phyloP scores from a whole-genome alignment of 1,284 basidiomycete species.

The Tetrapyrgos nigripes region DNA sequence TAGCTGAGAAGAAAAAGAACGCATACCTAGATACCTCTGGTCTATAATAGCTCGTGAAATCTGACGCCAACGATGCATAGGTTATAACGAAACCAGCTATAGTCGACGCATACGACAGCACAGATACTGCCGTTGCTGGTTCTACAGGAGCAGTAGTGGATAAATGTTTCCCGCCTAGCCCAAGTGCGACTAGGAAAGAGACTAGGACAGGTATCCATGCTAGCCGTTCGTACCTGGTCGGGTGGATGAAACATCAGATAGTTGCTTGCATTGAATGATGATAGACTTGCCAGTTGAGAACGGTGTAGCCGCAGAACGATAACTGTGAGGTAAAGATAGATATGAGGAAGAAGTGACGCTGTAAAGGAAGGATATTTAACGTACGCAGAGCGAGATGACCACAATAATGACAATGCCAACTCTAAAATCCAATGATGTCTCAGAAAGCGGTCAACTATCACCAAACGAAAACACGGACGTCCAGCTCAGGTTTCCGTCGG shows the following conservation, averaged over 20 bases:
- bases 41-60: slow-evolving; percentile 74
- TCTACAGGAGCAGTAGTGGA: slow-evolving; percentile 44
- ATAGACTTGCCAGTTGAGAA: slow-evolving; percentile 48
- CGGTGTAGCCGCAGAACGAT: slow-evolving; percentile 2
- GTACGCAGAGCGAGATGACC: slow-evolving; percentile 75
- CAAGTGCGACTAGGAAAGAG: slow-evolving; percentile 77
- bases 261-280: background rate
- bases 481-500: slow-evolving; percentile 69
- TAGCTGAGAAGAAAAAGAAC: slow-evolving; percentile 6
- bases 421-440: slow-evolving; percentile 26
- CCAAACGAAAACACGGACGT: slow-evolving; percentile 48
- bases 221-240: slow-evolving; percentile 70
- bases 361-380: slow-evolving; percentile 27
- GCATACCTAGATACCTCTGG: slow-evolving; percentile 60
- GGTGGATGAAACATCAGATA: slow-evolving; percentile 6
- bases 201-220: slow-evolving; percentile 84
- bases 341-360: slow-evolving; percentile 80
- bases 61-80: slow-evolving; percentile 68
- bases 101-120: slow-evolving; percentile 71
- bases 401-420: slow-evolving; percentile 92
- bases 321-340: too few species aligned
- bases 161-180: slow-evolving; percentile 74
- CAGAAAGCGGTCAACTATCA: background rate
- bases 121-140: slow-evolving; percentile 56
- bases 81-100: slow-evolving; percentile 80